Conservation (phyloP, 441 rosid species). For the Aleurites moluccanus region DNA sequence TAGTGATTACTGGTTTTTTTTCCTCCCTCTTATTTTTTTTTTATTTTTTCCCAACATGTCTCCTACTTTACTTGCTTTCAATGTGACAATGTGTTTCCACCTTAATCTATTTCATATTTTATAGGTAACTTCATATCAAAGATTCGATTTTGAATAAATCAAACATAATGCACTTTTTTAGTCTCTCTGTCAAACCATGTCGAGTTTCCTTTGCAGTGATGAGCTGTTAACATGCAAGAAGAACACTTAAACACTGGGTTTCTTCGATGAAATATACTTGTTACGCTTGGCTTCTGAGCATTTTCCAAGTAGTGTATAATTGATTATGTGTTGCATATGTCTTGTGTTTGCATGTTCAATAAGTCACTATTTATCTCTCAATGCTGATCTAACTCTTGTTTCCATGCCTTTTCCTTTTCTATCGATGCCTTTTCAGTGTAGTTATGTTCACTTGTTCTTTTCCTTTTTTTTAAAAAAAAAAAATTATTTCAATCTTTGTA, state of each 20-base stretch:
- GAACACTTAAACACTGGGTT: slow-evolving; percentile 17
- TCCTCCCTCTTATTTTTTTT: not conserved
- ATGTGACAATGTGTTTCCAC: not conserved
- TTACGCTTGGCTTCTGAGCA: slow-evolving; percentile 68
- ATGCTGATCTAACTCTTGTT: not conserved
- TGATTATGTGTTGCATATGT: too few relatives aligned
- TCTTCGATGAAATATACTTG: slow-evolving; percentile 51
- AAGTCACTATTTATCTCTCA: not conserved
- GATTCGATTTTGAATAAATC: not conserved
- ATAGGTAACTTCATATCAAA: not conserved
- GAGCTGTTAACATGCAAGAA: slow-evolving; percentile 45
- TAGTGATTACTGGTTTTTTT: too few relatives aligned
- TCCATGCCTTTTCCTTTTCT: too few relatives aligned
- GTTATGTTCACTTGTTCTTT: not conserved
- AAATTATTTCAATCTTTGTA: too few relatives aligned
- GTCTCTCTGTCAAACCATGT: too few relatives aligned
- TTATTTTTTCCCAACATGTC: not conserved
- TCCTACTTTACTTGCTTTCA: not conserved
- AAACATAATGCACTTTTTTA: not conserved
- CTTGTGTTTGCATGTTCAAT: not conserved
- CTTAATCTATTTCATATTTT: not conserved
- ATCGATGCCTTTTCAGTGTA: too few relatives aligned
- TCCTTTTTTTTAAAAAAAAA: not conserved
- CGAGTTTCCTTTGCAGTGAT: slow-evolving; percentile 33
- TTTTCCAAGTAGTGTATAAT: not conserved